A percentile compares a stretch with the other conserved stretches of the same genome.
Conservation (phyloP, 441 rosid species). For the Jatropha multifida region DNA sequence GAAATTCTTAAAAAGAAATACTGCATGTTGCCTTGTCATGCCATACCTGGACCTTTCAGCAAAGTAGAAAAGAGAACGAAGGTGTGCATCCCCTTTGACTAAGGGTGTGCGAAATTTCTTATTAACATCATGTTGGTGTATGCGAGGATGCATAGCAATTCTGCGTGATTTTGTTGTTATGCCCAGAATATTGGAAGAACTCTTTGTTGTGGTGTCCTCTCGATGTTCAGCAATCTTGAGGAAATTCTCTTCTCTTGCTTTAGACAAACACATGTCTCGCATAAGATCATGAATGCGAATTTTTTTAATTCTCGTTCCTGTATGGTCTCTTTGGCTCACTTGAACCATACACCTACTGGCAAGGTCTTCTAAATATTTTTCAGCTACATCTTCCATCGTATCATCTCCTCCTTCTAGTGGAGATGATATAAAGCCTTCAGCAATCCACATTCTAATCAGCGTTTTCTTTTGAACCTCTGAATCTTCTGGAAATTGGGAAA, state of each 20-base stretch:
- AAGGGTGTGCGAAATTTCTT: not conserved
- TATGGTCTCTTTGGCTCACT: conserved; percentile 24
- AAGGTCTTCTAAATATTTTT: conserved; percentile 31
- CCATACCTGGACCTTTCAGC: not conserved
- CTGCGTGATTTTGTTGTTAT: not conserved
- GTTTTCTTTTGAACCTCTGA: not conserved
- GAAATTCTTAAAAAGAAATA: not conserved
- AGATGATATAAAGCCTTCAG: conserved; percentile 32
- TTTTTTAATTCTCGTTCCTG: conserved; percentile 14
- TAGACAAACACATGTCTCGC: conserved; percentile 33
- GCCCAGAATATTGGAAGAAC: not conserved
- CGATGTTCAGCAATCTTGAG: not conserved
- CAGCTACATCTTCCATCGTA: conserved; percentile 32
- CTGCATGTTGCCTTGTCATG: not conserved
- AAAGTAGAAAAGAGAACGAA: conserved; percentile 14
- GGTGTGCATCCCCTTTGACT: not conserved
- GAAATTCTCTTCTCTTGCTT: conserved; percentile 27
- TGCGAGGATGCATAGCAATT: conserved; percentile 19
- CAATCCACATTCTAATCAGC: conserved; percentile 27
- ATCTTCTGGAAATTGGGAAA: conserved; percentile 35
- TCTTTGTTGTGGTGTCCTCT: not conserved
- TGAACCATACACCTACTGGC: conserved; percentile 33
- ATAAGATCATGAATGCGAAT: conserved; percentile 37
- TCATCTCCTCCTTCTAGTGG: conserved; percentile 1
- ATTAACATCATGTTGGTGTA: not conserved